Conservation (phyloP, 169 alveolate genomes). For the Toxoplasma gondii region DNA sequence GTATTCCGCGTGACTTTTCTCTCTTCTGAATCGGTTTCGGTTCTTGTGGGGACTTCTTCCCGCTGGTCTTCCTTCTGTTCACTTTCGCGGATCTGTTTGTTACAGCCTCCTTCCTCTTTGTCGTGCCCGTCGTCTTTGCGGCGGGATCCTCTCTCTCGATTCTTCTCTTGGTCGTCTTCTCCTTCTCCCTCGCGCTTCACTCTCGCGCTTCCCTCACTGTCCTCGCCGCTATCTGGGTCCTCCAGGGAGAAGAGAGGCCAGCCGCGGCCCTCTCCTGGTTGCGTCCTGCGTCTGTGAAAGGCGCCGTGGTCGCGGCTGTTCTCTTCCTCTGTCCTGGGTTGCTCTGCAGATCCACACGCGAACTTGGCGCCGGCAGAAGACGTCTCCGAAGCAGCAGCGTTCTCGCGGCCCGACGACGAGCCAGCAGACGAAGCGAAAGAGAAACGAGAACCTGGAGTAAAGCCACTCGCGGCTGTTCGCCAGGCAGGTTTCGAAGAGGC, state of each 20-base stretch:
- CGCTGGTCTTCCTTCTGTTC: not conserved
- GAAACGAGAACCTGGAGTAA: no score
- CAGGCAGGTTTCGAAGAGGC: no score
- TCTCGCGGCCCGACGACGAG: no score
- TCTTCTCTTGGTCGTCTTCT: not conserved
- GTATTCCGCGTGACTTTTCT: not conserved
- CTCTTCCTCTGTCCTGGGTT: not conserved
- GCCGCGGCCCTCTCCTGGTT: not conserved
- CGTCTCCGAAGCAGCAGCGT: no score
- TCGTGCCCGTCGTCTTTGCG: not conserved
- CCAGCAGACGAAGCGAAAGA: not conserved
- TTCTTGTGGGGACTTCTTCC: not conserved
- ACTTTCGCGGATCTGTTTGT: not conserved
- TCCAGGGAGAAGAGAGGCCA: not conserved
- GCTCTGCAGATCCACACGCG: not conserved
- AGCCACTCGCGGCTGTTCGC: no score
- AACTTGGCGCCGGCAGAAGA: not conserved
- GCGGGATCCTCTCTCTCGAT: not conserved
- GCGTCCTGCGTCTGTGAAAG: not conserved
- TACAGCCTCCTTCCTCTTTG: not conserved
- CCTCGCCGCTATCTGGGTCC: not conserved
- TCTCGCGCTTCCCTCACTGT: not conserved
- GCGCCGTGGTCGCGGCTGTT: not conserved
- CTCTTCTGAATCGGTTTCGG: not conserved
- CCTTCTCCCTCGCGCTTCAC: not conserved